Conservation (phyloP, 352 stramenopile genomes). For the Phytophthora capsici region DNA sequence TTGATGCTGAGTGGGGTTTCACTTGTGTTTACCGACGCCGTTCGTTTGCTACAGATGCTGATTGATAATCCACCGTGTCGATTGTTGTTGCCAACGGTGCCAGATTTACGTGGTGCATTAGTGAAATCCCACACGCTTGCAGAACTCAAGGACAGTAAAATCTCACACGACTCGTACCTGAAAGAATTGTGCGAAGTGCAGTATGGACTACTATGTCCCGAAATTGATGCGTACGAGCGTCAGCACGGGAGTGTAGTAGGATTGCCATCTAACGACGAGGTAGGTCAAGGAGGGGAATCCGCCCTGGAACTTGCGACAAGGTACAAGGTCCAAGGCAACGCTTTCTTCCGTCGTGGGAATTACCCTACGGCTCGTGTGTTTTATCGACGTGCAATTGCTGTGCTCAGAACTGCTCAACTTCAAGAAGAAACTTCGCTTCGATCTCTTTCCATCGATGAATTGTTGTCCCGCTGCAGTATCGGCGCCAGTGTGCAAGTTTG, state of each 20-base stretch:
- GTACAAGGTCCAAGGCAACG: conserved; percentile 64
- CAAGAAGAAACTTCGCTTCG: conserved; percentile 50
- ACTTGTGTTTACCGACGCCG: conserved; percentile 57
- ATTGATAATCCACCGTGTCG: conserved; percentile 43
- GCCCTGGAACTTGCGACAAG: conserved; percentile 34
- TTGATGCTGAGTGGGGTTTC: conserved; percentile 65
- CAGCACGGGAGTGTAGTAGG: conserved; percentile 60
- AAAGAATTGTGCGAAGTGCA: conserved; percentile 52
- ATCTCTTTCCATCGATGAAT: conserved; percentile 34
- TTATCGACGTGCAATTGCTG: conserved; percentile 65
- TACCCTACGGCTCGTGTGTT: conserved; percentile 61
- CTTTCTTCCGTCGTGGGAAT: conserved; percentile 69
- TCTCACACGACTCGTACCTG: conserved; percentile 53
- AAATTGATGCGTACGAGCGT: conserved; percentile 64
- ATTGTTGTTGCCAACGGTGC: conserved; percentile 32
- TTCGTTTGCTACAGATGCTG: conserved; percentile 70
- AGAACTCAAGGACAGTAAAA: conserved; percentile 41
- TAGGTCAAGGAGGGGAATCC: not conserved
- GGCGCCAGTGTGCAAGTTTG: conserved; percentile 65
- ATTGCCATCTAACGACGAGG: conserved; percentile 41
- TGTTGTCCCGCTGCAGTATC: conserved; percentile 52
- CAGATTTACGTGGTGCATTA: conserved; percentile 67
- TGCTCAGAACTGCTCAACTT: conserved; percentile 52
- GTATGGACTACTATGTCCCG: conserved; percentile 38
- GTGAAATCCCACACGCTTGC: conserved; percentile 53